Percentiles rank a stretch among this genome's conserved stretches.
phyloP scores from a whole-genome alignment of 2,329 filamentous ascomycete genomes.

The Bertia moriformis region DNA sequence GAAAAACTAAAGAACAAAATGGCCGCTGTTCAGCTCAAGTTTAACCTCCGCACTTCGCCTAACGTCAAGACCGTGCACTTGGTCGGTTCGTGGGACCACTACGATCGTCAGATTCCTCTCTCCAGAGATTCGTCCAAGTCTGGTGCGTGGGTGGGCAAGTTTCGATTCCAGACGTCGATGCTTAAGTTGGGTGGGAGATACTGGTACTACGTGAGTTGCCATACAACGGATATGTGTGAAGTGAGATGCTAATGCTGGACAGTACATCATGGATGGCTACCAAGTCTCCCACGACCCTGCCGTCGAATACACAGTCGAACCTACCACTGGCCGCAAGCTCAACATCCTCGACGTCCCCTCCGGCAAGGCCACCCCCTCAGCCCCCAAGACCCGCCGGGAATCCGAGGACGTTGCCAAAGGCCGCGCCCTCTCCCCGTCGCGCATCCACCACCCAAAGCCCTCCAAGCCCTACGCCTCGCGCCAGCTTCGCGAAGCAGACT shows the following conservation, averaged over 20 bases:
- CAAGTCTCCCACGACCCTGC: conserved; percentile 93
- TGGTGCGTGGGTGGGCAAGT: conserved; percentile 87
- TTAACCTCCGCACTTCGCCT: conserved; percentile 86
- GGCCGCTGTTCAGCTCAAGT: conserved; percentile 76
- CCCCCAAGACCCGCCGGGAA: conserved; percentile 3
- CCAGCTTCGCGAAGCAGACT: conserved; percentile 49
- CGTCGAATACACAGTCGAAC: conserved; percentile 77
- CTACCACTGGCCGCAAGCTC: conserved; percentile 88
- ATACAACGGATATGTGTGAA: too few species aligned
- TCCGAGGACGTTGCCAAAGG: conserved; percentile 67
- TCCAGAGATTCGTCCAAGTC: conserved; percentile 84
- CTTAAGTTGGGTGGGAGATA: conserved; percentile 82
- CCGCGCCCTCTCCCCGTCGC: conserved; percentile 71
- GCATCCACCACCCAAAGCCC: conserved; percentile 84
- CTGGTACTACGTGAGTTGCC: conserved; percentile 75
- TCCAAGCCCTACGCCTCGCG: conserved; percentile 76
- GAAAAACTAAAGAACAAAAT: conserved; percentile 52
- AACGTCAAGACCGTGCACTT: conserved; percentile 96
- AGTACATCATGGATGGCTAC: conserved; percentile 97
- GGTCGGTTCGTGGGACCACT: conserved; percentile 96
- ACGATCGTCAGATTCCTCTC: conserved; percentile 83
- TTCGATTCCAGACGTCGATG: conserved; percentile 80
- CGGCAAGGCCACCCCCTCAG: conserved; percentile 15
- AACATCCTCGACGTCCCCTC: conserved; percentile 91
- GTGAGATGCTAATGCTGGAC: too few species aligned